Percentiles rank a stretch among this genome's conserved stretches.
These are phyloP conservation scores for Pigoraptor vietnamica DNA, from an alignment of 78 protist genomes.

Conservation along the genomic window DNA sequence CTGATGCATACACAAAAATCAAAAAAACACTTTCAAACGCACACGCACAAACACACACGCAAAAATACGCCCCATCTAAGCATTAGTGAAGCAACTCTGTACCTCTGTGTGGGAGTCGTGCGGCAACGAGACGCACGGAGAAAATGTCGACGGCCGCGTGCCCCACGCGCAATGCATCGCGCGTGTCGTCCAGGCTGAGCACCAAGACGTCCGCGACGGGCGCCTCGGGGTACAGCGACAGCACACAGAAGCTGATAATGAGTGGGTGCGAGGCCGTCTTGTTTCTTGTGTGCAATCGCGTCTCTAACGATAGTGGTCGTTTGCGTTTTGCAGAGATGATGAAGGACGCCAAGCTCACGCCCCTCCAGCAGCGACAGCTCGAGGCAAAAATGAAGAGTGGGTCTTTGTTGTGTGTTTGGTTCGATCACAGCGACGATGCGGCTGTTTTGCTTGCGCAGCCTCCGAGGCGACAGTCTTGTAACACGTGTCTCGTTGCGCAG, in stretches of 20 bases:
- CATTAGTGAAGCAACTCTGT: too few species aligned
- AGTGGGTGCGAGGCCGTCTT: too few species aligned
- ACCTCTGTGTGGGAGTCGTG: too few species aligned
- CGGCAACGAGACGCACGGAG: not conserved
- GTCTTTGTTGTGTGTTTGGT: not conserved
- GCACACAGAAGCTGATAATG: not conserved
- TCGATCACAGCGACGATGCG: not conserved
- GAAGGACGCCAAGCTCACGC: not conserved
- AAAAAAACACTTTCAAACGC: too few species aligned
- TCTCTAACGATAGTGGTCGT: too few species aligned
- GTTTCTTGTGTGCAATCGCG: too few species aligned
- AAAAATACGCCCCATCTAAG: too few species aligned
- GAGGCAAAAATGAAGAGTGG: not conserved
- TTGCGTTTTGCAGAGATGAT: not conserved
- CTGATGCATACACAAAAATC: too few species aligned
- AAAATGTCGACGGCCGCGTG: not conserved
- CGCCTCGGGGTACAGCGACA: not conserved
- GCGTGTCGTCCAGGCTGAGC: not conserved
- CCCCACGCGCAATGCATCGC: not conserved
- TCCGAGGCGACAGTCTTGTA: not conserved
- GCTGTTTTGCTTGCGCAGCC: not conserved
- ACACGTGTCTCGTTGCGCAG: not conserved
- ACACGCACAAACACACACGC: too few species aligned
- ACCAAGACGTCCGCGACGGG: not conserved
- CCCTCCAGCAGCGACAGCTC: not conserved